Evolutionary conservation across 768 basidiomycete genomes (phyloP), one percentile per base, ranked within the genome.

Genomic region (Dioszegia aurantiaca): DNA sequence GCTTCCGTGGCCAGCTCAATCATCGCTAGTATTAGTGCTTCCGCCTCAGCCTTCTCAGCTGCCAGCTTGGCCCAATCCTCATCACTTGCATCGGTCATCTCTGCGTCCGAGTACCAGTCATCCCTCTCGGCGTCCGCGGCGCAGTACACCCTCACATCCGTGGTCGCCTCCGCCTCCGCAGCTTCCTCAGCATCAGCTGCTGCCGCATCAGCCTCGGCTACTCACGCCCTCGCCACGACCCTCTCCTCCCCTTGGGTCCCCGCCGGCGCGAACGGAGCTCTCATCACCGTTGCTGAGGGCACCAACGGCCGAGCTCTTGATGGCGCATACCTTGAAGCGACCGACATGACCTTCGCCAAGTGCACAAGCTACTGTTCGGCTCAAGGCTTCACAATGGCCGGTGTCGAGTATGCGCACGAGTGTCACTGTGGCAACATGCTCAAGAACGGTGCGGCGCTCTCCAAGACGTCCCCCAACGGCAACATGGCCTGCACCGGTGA

Each of bases 401-500:
- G 67, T 59, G 37, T 69, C 21, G 64, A 65, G 27, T 65, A 63
- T 42, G 47, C 51, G 9, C 27, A 47, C 31, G 62, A 69, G 53
- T 72, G 70, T 30, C 63, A 56, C 42, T 69, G 67, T 47, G 70
- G 63, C 8, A 62, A 63, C 31, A 19, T 54, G 9, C 56, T 69
- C 19, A 33, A 43, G 27, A 60, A 63, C 51, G 65, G 65, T 8
- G 65, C 65, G 16, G 60, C 65, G 4, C 54, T 65, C 39, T 33
- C 53, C 17, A 28, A 53, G 24, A 51, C 60, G 17, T 39, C 52
- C 11, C 53, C 52, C 56, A 41, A 53, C 47, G 64, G 63, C 31
- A 44, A 41, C 55, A 70, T 72, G 70, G 21, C 64, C 21, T 74
- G 73, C 53, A 45, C 49, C 16, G 73, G 73, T 39, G 62, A 63